Evolutionary conservation across 2,329 filamentous ascomycete species (phyloP).

Genomic region (Fusarium pseudonygamai): DNA sequence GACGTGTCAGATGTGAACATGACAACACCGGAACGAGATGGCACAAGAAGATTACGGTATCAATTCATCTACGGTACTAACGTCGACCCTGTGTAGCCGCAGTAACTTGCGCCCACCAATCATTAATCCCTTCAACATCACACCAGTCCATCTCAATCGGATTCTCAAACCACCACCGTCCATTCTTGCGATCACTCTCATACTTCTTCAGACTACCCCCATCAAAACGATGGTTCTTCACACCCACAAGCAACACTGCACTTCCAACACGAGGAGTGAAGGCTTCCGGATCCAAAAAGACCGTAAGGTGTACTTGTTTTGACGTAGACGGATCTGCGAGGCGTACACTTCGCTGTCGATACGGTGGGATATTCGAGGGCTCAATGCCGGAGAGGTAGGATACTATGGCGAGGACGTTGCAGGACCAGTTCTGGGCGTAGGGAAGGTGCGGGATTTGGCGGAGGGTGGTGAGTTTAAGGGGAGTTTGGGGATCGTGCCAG

Average conservation of each 20-base stretch:
- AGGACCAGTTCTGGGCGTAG: conserved; percentile 67
- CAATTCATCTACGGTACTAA: background rate
- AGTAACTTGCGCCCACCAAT: conserved; percentile 55
- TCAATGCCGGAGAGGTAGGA: conserved; percentile 58
- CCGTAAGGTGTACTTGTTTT: conserved; percentile 63
- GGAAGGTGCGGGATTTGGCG: conserved; percentile 61
- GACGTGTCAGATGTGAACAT: background rate
- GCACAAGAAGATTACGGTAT: background rate
- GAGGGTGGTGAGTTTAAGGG: conserved; percentile 62
- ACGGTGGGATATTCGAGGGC: conserved; percentile 59
- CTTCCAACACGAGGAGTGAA: conserved; percentile 60
- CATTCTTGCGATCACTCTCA: conserved; percentile 49
- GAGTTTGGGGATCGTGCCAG: conserved; percentile 53
- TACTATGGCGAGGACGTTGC: conserved; percentile 64
- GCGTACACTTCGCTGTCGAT: conserved; percentile 61
- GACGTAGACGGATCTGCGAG: conserved; percentile 61
- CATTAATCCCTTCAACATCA: conserved; percentile 54
- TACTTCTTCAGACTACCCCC: conserved; percentile 58
- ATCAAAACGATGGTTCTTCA: conserved; percentile 67
- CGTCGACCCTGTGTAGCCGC: background rate
- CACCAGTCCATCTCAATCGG: conserved; percentile 60
- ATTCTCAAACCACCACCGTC: conserved; percentile 62
- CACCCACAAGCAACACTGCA: conserved; percentile 61
- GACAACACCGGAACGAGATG: fast-evolving
- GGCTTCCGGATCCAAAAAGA: conserved; percentile 62